Percentiles rank a stretch among this genome's conserved stretches.
Conservation (phyloP, 768 basidiomycete genomes). For the Amanita inopinata region DNA sequence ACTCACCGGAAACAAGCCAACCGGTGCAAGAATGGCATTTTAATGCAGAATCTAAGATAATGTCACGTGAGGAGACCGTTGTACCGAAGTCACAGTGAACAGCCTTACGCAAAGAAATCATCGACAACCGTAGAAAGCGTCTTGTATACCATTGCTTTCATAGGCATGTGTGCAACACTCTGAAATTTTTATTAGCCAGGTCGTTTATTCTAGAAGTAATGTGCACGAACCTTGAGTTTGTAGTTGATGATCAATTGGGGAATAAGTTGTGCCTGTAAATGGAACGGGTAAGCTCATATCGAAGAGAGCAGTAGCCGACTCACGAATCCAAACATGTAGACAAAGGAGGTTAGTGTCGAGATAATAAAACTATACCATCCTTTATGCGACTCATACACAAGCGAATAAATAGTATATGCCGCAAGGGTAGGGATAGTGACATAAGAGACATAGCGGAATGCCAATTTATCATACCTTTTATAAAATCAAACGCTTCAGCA, state of each 20-base stretch:
- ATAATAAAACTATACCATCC: conserved; percentile 98
- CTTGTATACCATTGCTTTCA: conserved; percentile 98
- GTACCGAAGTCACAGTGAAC: conserved; percentile 7
- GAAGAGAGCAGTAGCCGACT: conserved; percentile 26
- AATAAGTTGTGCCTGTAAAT: conserved; percentile 65
- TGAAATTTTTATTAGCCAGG: conserved; percentile 20
- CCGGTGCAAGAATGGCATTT: conserved; percentile 93
- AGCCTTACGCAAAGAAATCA: conserved; percentile 84
- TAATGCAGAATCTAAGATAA: conserved; percentile 71
- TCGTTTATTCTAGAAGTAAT: conserved; percentile 7
- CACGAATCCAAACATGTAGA: conserved; percentile 97
- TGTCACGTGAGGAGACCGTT: conserved; percentile 11
- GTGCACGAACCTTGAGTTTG: conserved; percentile 72
- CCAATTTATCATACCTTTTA: conserved; percentile 75
- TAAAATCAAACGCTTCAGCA: too few relatives aligned
- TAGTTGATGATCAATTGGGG: conserved; percentile 94
- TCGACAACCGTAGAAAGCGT: conserved; percentile 84
- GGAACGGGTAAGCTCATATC: conserved; percentile 11
- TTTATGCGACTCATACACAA: conserved; percentile 75
- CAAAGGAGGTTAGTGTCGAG: conserved; percentile 85
- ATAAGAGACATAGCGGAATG: conserved; percentile 92
- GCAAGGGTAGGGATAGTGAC: conserved; percentile 75
- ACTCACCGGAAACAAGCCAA: conserved; percentile 70
- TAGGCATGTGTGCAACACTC: conserved; percentile 97
- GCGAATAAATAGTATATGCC: conserved; percentile 70